Base-by-base conservation (phyloP, 2,329 filamentous ascomycete genomes). In the Hypomyces perniciosus region DNA sequence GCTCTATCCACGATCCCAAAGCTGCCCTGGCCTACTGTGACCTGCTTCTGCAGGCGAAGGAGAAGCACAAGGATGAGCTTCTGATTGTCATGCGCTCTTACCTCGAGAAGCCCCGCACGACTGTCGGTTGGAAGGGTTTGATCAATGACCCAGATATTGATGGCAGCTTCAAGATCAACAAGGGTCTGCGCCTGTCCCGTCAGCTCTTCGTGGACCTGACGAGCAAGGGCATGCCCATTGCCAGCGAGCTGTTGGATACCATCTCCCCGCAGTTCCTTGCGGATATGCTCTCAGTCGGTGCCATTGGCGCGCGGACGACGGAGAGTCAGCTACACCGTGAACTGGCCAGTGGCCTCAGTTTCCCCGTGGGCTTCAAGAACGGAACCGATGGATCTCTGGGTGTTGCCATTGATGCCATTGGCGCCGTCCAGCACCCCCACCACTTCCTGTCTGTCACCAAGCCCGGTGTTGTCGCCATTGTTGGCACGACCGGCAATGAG, bases 311-410 rank as follows among this genome's bases (percentile, higher is more conserved):
- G n/a, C 82, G 93, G 55, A 99, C 93, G 20, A 97, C 93, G 2
- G 93, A 99, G 75, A 91, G 86, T 46, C 93, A 99, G 74, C 79
- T 97, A 56, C 93, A 99, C 72, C 85, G 93, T 51, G 93, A 99
- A 72, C 76, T 99, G 56, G 92, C 93, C 26, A 93, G 88, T 48
- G 93, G 93, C 65, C 78, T 97, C 34, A 95, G 88, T 60, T 97
- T 96, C 86, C 93, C 93, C 2, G 90, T 99, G 8, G 93, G 93
- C 46, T 99, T 99, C 86, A 99, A 99, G 81, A 99, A 99, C 71
- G 93, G 93, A 57, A 99, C 93, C 31, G 93, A 99, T 67, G 93
- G 93, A 46, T 86, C 85, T 7, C 75, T 97, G 44, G 81, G 85
- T 51, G 91, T 97, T 4, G 91, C 93, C 9, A 89, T 97, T 61